These are phyloP conservation scores for Amaranthus hypochondriacus DNA, from an alignment of 148 eudicot genomes.

Conservation along the genomic window DNA sequence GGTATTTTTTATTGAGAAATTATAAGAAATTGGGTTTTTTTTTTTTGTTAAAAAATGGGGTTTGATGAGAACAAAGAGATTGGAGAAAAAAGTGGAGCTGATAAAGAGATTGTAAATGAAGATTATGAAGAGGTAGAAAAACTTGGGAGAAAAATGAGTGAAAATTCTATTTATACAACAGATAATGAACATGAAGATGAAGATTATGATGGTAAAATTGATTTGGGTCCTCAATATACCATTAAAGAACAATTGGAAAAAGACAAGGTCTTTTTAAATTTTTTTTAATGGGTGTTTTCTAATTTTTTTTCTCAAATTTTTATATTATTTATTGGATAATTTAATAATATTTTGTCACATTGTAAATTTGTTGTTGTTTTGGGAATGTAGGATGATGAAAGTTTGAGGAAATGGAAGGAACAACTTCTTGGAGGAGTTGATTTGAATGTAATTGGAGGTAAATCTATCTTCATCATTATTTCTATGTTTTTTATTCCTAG, in stretches of 20 bases:
- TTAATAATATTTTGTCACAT: constrained; percentile 7
- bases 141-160: constrained; percentile 43
- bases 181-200: constrained; percentile 59
- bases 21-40: background rate
- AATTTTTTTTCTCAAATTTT: background rate
- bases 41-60: constrained; percentile 42
- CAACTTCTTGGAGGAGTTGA: constrained; percentile 76
- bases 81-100: constrained; percentile 33
- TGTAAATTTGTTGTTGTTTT: background rate
- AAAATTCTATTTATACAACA: constrained; percentile 42
- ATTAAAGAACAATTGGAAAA: constrained; percentile 74
- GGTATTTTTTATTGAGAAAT: constrained; percentile 31
- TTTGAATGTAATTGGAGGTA: constrained; percentile 65
- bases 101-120: constrained; percentile 1
- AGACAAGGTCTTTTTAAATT: constrained; percentile 52
- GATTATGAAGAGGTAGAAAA: constrained; percentile 33
- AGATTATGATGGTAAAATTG: constrained; percentile 39
- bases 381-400: constrained; percentile 69
- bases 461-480: background rate
- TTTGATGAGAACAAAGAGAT: constrained; percentile 43
- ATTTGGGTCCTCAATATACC: constrained; percentile 61
- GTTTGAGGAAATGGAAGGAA: constrained; percentile 87
- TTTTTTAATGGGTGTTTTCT: background rate
- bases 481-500: background rate
- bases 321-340: background rate